These are phyloP conservation scores for Astragalus membranaceus DNA, from an alignment of 306 rosid species.

Conservation along the genomic window DNA sequence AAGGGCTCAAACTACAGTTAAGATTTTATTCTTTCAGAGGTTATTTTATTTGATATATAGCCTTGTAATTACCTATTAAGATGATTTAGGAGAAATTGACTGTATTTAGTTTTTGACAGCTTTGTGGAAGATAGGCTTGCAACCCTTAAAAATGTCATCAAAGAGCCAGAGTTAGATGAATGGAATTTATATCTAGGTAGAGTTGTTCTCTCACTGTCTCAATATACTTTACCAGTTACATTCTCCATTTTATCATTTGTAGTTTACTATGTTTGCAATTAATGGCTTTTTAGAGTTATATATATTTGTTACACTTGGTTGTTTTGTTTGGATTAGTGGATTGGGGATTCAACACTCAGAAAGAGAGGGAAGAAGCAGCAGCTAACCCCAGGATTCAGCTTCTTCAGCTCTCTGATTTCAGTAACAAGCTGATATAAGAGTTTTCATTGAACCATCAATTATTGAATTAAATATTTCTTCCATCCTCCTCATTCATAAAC, in stretches of 20 bases:
- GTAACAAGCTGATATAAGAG: conserved; percentile 54
- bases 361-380: conserved; percentile 82
- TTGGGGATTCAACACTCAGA: conserved; percentile 86
- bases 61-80: not conserved
- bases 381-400: conserved; percentile 54
- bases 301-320: conserved; percentile 10
- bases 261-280: not conserved
- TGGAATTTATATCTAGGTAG: conserved; percentile 88
- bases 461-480: not conserved
- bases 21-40: conserved; percentile 21
- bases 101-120: conserved; percentile 33
- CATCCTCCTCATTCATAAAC: not conserved
- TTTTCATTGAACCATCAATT: not conserved
- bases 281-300: not conserved
- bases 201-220: not conserved
- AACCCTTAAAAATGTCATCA: conserved; percentile 74
- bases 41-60: not conserved
- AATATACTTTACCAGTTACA: not conserved
- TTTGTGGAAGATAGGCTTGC: conserved; percentile 87
- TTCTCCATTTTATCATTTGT: not conserved
- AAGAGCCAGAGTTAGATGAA: conserved; percentile 71
- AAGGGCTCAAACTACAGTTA: conserved; percentile 76
- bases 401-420: conserved; percentile 60
- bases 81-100: conserved; percentile 12
- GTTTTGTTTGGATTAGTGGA: conserved; percentile 35